Evolutionary conservation across 345 rosid species (phyloP), one percentile per base, ranked within the genome.

Genomic region (Eucalyptus victrix): DNA sequence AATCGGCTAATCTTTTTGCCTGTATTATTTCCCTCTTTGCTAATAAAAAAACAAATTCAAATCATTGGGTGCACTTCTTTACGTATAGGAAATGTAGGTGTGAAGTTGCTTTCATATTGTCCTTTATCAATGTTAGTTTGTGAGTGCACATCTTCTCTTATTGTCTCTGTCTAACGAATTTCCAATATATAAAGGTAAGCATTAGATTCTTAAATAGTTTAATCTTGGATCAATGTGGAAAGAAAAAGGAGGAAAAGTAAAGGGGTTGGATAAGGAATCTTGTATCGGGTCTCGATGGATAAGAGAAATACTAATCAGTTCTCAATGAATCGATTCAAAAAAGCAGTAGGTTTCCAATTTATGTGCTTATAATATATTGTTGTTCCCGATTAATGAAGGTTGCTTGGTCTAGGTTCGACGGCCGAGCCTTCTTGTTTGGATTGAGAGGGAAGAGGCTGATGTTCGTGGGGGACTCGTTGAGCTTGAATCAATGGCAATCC

Each of bases 401-500:
- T n/a, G 40, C 30, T 80, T 42, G 40, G 17, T 28, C 12, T 87
- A 93, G 96, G 87, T 95, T 95, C 88, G 86, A 89, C 69, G 94
- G 94, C 2, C 40, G 26, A 56, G 89, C 88, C 80, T 91, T 95
- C 69, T 87, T 95, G 89, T 56, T 28, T 86, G 92, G 88, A 88
- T 37, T 87, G 87, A 89, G 58, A 69, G 94, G 94, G 81, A 95
- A 93, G 93, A 93, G 87, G 87, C 88, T 95, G 34, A 54, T 95
- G 92, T 95, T 95, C 72, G 93, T 95, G 16, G 95, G 95, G 9
- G 95, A 94, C 65, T 95, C 96, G 2, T 54, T 95, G 49, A 92
- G 94, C 87, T 86, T 91, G 86, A 93, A 95, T 56, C 94, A 92
- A 88, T 95, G 94, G 94, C 92, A 91, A 49, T 94, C 96, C 45